Evolutionary conservation across 306 rosid genomes (phyloP), one percentile per base, ranked within the genome.

Genomic region (Vicia faba): DNA sequence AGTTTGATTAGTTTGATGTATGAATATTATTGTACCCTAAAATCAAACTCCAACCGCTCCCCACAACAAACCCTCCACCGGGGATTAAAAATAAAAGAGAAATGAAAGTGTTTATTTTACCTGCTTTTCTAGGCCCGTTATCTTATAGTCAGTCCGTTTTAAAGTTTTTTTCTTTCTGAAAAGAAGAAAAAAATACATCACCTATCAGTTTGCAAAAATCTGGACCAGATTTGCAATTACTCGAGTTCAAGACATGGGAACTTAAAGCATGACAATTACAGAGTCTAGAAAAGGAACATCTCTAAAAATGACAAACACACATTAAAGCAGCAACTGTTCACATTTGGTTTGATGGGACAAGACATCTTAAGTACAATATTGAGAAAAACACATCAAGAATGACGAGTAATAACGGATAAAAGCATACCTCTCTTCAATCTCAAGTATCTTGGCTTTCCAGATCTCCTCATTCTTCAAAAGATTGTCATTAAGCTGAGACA

Each of bases 401-500:
- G 41, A 14, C 36, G 36, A 29, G 64, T 41, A 57, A 60, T 9
- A 44, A 51, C 20, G 44, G 48, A 35, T 57, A 51, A 44, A 43
- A 19, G 71, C 53, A 75, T 71, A 90, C 97, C 96, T 93, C 70
- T 82, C 86, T 82, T 88, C 99, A 68, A 85, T 80, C 80, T 81
- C 87, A 63, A 19, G 70, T 53, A 88, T 50, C 85, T 89, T 93
- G 20, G 83, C 72, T 75, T 85, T 79, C 95, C 96, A 93, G 63
- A 82, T 79, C 77, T 89, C 96, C 83, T 81, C 84, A 67, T 93
- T 90, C 73, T 88, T 86, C 77, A 83, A 54, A 51, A 93, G 92
- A 78, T 86, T 89, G 73, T 89, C 99, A 69, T 93, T 90, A 72
- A 90, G 87, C 99, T 93, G 91, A 85, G 4, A 60, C 19, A 75